A percentile compares a stretch with the other conserved stretches of the same genome.
These are phyloP conservation scores for Calonectria multiphialidica DNA, from an alignment of 2,329 filamentous ascomycete species.

Conservation along the genomic window DNA sequence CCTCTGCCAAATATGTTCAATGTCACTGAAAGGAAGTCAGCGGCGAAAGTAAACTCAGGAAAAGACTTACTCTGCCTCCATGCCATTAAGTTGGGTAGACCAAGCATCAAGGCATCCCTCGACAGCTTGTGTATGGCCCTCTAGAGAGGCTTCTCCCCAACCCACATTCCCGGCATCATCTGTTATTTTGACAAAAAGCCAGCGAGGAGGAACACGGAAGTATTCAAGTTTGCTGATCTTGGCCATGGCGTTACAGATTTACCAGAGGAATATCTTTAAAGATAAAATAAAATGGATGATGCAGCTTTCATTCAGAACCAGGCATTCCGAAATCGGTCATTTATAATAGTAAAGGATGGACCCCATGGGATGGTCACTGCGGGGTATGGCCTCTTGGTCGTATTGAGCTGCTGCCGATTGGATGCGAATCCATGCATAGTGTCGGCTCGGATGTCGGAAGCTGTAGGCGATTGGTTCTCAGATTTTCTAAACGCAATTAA, in stretches of 20 bases:
- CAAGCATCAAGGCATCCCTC: constrained; percentile 80
- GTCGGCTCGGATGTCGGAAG: not conserved
- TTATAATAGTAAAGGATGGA: not conserved
- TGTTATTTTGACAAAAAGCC: constrained; percentile 83
- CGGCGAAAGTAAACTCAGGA: fast-evolving
- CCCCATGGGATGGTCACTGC: not conserved
- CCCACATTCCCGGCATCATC: constrained; percentile 74
- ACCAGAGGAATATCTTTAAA: not conserved
- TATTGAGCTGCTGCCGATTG: not conserved
- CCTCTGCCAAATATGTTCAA: constrained; percentile 85
- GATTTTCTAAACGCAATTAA: too few relatives aligned
- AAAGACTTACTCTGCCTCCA: constrained; percentile 74
- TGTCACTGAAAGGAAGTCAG: constrained; percentile 63
- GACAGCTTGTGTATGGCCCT: constrained; percentile 80
- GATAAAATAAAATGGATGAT: not conserved
- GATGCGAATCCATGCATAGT: not conserved
- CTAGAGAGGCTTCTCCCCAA: constrained; percentile 81
- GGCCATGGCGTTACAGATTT: constrained; percentile 37
- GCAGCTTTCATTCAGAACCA: not conserved
- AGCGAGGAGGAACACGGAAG: constrained; percentile 80
- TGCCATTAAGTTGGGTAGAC: constrained; percentile 70
- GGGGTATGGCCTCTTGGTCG: not conserved
- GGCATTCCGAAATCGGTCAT: not conserved
- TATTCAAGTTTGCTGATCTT: constrained; percentile 69
- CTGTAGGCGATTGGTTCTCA: not conserved